These are phyloP conservation scores for Pleurotus platypus DNA, from an alignment of 768 basidiomycete genomes.

Conservation along the genomic window DNA sequence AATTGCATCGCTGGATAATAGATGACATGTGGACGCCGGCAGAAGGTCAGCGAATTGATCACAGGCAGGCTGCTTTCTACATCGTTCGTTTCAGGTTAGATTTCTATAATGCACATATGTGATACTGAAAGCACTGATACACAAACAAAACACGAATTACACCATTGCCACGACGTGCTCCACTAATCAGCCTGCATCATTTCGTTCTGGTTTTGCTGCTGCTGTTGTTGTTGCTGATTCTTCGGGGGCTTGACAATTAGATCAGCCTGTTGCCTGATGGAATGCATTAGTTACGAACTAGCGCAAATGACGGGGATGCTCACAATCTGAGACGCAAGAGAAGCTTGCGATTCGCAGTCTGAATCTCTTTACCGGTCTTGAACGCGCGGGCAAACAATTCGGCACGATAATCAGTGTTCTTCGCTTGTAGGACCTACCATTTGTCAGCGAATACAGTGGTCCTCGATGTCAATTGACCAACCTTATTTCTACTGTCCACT, in stretches of 20 bases:
- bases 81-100: too few species aligned
- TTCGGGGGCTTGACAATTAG: constrained; percentile 68
- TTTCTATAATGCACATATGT: too few species aligned
- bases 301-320: constrained; percentile 24
- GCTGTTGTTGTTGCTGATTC: constrained; percentile 50
- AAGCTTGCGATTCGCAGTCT: constrained; percentile 71
- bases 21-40: too few species aligned
- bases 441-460: constrained; percentile 5
- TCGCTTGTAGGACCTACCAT: constrained; percentile 71
- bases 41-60: too few species aligned
- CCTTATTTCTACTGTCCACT: constrained; percentile 90
- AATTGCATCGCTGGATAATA: not conserved
- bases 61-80: too few species aligned
- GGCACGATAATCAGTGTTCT: constrained; percentile 73
- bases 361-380: constrained; percentile 67
- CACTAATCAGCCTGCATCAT: not conserved
- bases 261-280: constrained; percentile 75
- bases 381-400: constrained; percentile 76
- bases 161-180: too few species aligned
- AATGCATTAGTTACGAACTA: not conserved
- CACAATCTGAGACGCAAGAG: constrained; percentile 83
- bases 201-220: constrained; percentile 18
- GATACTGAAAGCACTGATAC: too few species aligned
- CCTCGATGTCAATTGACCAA: constrained; percentile 20
- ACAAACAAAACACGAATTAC: too few species aligned